A percentile compares a stretch with the other conserved stretches of the same genome.
These are phyloP conservation scores for Corymbia calophylla DNA, from an alignment of 441 rosid species.

Conservation along the genomic window DNA sequence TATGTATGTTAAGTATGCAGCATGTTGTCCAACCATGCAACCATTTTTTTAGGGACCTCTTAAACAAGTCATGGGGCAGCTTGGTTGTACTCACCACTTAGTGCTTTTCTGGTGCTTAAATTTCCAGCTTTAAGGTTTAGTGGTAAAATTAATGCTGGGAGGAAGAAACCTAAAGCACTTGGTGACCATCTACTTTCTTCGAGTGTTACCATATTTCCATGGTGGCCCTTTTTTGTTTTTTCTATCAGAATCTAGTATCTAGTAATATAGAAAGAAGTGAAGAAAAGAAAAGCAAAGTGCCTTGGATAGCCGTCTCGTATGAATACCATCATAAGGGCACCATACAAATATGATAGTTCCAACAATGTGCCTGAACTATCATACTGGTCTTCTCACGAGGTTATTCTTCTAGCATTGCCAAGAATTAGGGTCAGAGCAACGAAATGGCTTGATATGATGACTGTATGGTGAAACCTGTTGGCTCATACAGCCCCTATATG, in stretches of 20 bases:
- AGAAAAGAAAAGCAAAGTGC: background rate
- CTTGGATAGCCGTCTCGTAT: background rate
- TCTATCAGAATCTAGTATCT: background rate
- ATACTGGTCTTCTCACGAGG: background rate
- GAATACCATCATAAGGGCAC: background rate
- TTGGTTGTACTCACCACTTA: background rate
- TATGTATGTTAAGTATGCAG: background rate
- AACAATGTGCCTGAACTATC: background rate
- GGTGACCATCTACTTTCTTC: background rate
- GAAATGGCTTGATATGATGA: background rate
- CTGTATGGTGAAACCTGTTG: background rate
- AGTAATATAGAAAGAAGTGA: background rate
- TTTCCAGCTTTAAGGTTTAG: background rate
- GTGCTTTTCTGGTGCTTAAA: background rate
- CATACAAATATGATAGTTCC: background rate
- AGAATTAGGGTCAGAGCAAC: background rate
- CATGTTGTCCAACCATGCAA: background rate
- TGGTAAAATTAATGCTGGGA: background rate
- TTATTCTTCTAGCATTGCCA: background rate
- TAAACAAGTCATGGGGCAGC: background rate
- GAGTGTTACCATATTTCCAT: background rate
- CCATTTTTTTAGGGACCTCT: background rate
- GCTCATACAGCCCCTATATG: background rate
- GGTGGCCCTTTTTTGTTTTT: background rate
- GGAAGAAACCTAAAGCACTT: background rate